Conservation (phyloP, 2,329 filamentous ascomycete genomes). For the Xylariales sp. region DNA sequence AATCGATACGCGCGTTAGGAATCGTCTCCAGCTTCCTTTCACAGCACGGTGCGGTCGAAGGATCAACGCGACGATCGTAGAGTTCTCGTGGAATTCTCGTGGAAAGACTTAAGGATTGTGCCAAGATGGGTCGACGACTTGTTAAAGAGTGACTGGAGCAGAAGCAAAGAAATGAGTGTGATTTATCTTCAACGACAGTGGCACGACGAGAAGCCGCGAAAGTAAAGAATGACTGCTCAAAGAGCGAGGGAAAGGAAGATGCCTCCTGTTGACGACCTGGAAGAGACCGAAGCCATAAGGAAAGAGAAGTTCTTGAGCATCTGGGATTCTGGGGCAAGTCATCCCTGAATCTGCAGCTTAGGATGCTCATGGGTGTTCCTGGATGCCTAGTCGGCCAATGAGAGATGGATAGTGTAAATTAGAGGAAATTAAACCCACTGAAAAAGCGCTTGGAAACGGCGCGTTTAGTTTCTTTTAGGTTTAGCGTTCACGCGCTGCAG, state of each 20-base stretch:
- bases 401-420: no score
- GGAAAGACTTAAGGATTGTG: background rate
- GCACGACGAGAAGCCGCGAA: background rate
- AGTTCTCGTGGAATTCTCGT: background rate
- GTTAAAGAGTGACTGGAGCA: background rate
- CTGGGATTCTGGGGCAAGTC: no score
- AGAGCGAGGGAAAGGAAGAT: background rate
- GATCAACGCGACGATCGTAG: background rate
- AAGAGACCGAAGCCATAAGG: background rate
- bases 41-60: background rate
- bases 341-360: background rate
- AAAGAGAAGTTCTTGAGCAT: background rate
- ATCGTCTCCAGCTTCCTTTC: background rate
- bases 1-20: slow-evolving; percentile 6
- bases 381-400: no score
- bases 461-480: no score
- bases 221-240: slow-evolving; percentile 2
- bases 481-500: no score
- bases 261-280: background rate
- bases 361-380: no score
- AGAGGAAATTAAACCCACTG: no score
- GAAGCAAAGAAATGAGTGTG: background rate
- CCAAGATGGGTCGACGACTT: background rate
- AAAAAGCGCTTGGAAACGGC: no score
- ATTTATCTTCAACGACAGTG: background rate